Conservation (phyloP, 2,329 filamentous ascomycete species). For the Fusarium musae region DNA sequence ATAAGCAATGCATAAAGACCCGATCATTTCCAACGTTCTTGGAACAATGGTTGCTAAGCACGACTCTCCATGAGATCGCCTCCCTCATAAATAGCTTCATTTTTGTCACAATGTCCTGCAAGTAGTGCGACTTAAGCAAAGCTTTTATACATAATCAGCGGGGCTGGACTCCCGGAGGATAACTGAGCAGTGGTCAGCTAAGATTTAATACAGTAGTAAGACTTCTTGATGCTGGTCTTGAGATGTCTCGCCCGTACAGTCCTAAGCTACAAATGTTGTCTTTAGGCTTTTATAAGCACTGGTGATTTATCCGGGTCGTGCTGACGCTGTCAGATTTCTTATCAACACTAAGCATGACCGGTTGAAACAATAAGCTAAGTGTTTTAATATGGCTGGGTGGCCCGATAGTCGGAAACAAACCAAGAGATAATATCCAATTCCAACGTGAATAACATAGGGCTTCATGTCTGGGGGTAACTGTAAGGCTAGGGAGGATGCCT, state of each 20-base stretch:
- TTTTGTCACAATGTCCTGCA: too few relatives aligned
- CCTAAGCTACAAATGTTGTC: rapidly evolving
- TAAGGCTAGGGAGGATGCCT: too few relatives aligned
- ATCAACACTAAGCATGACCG: rapidly evolving
- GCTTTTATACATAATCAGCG: not conserved
- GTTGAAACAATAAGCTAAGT: rapidly evolving
- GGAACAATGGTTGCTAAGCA: not conserved
- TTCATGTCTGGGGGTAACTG: rapidly evolving
- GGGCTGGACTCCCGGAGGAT: rapidly evolving
- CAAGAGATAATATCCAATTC: too few relatives aligned
- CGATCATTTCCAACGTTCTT: not conserved
- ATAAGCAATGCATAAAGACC: not conserved
- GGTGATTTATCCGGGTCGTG: not conserved
- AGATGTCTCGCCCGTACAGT: not conserved
- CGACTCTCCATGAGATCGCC: too few relatives aligned
- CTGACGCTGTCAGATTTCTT: not conserved
- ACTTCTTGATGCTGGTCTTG: not conserved
- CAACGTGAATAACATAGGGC: rapidly evolving
- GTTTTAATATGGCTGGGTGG: too few relatives aligned
- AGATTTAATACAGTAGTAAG: not conserved
- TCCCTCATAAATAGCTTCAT: not conserved
- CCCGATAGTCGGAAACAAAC: too few relatives aligned
- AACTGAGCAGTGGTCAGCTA: not conserved
- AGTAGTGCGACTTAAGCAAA: too few relatives aligned
- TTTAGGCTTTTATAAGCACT: not conserved